Evolutionary conservation across 2,329 filamentous ascomycete genomes (phyloP).

Genomic region (Colletotrichum tamarilloi): DNA sequence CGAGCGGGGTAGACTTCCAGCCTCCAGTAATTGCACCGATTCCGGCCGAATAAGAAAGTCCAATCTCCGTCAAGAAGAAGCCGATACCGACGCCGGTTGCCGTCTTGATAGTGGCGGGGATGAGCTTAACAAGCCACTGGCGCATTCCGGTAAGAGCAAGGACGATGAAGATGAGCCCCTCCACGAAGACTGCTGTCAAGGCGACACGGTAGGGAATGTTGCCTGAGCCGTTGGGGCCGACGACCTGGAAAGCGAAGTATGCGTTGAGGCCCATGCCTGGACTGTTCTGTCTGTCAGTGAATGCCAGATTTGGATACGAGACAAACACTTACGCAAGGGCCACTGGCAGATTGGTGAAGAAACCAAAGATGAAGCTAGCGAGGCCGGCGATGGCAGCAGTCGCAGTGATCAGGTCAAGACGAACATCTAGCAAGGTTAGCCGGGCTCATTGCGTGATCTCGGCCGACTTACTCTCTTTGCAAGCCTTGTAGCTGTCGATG

Average conservation of each 20-base stretch:
- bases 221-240: conserved; percentile 69
- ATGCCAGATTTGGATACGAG: neutral
- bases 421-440: conserved; percentile 60
- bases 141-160: conserved; percentile 76
- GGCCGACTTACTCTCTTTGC: conserved; percentile 57
- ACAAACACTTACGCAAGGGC: conserved; percentile 72
- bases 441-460: neutral
- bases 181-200: conserved; percentile 72
- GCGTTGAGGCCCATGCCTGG: conserved; percentile 77
- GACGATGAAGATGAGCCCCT: conserved; percentile 73
- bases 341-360: conserved; percentile 84
- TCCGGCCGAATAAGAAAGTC: conserved; percentile 81
- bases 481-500: conserved; percentile 55
- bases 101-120: conserved; percentile 73
- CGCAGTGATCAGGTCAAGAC: conserved; percentile 83
- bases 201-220: conserved; percentile 68
- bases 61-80: conserved; percentile 72
- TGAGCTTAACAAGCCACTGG: conserved; percentile 77
- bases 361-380: conserved; percentile 80
- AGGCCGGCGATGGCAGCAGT: conserved; percentile 85
- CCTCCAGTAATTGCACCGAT: conserved; percentile 85
- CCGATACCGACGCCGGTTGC: conserved; percentile 75
- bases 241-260: conserved; percentile 75
- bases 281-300: conserved; percentile 48
- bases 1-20: conserved; percentile 72